Conservation (phyloP, 2,329 filamentous ascomycete species). For the Hypoxylon sp. region DNA sequence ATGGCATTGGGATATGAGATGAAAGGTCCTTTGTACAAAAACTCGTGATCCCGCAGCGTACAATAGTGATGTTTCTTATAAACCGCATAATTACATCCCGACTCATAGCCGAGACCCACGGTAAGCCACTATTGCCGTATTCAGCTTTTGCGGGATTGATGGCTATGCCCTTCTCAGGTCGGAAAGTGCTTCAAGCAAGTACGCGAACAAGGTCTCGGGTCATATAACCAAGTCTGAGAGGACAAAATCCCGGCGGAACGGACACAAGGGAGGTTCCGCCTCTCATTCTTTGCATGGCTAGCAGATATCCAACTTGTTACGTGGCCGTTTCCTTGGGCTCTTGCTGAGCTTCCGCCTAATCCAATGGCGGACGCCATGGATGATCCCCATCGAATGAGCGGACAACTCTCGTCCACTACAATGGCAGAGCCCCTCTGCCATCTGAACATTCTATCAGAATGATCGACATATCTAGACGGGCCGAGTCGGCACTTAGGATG, state of each 20-base stretch:
- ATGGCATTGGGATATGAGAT: constrained; percentile 43
- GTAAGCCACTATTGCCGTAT: constrained; percentile 41
- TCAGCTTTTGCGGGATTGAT: constrained; percentile 34
- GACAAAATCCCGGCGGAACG: constrained; percentile 40
- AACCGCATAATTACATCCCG: constrained; percentile 36
- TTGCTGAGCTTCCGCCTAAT: constrained; percentile 28
- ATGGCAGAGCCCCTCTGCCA: constrained; percentile 20
- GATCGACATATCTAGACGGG: constrained; percentile 36
- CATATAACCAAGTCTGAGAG: constrained; percentile 21
- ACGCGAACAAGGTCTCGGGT: constrained; percentile 40
- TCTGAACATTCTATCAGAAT: constrained; percentile 28
- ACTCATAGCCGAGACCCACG: constrained; percentile 42
- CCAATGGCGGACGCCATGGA: constrained; percentile 38
- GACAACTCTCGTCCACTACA: constrained; percentile 25
- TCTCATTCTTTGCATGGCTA: constrained; percentile 29
- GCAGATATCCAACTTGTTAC: constrained; percentile 23
- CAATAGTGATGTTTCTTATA: constrained; percentile 37
- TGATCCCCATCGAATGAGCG: constrained; percentile 26
- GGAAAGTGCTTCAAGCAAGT: constrained; percentile 23
- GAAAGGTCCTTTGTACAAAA: constrained; percentile 31
- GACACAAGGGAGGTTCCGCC: constrained; percentile 39
- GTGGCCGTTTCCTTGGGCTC: constrained; percentile 22
- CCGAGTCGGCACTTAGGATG: constrained; percentile 39
- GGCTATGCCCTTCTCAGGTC: constrained; percentile 24
- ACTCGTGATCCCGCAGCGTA: constrained; percentile 42